Base-by-base conservation (phyloP, 23 red algal genomes). In the Chondrus crispus region DNA sequence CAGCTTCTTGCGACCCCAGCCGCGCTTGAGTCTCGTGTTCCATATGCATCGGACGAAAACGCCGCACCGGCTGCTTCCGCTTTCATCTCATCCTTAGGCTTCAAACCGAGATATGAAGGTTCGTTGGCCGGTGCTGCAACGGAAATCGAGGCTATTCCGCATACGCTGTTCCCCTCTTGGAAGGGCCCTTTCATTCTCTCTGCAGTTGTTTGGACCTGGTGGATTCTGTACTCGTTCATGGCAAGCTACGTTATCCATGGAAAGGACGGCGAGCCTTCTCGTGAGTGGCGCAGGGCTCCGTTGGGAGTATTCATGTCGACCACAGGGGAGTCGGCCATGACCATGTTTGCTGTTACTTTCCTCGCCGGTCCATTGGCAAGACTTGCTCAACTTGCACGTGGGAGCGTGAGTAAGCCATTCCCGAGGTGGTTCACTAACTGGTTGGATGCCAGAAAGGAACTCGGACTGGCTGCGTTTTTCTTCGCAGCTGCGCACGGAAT, bases 371-470 rank as follows among this genome's bases (percentile, higher is more conserved):
- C 80, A 24, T 20, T 88, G 42, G 64, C 92, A 4, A 80, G 62
- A 37, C 14, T 88, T 6, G 62, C 41, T 30, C 84, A 88, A 43
- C 33, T 75, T 11, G 12, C 28, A 16, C 63, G 85, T 3, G 29
- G 30, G 19, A 89, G 62, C 82, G 48, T 74, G 32, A 3, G 24
- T 7, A 9, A 24, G 2, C 3, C 28, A 12, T 53, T 95, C 5
- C 66, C 64, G 20, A 58, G 2, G 16, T 81, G 45, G 64, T 63
- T 95, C 38, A 86, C 40, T 18, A n/a, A 71, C 40, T 95, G 92
- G 92, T 39, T 95, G n/a, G 74, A 87, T 46, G 22, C 46, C 9
- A 46, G 92, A 22, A 95, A 95, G 62, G 63, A 95, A 46, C 82
- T 95, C 33, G 92, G 92, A 36, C 60, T 95, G 45, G 45, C 77